Conservation (phyloP, 108 stramenopile genomes). For the Pseudonitzschia multiseries region DNA sequence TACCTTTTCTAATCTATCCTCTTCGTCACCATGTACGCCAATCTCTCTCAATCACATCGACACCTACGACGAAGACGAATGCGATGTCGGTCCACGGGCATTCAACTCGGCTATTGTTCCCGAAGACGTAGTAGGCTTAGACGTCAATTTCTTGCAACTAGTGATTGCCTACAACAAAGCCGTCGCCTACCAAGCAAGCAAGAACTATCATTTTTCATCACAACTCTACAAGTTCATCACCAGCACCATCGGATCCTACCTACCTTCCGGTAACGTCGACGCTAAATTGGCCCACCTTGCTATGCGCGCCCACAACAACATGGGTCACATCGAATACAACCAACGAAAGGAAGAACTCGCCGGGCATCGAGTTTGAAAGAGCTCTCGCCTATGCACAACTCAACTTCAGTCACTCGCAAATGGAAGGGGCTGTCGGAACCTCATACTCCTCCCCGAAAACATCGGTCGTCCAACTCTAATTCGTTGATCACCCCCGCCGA, state of each 20-base stretch:
- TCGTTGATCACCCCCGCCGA: not conserved
- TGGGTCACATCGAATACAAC: constrained; percentile 46
- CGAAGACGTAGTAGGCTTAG: constrained; percentile 1
- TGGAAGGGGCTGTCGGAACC: not conserved
- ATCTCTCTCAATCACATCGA: constrained; percentile 17
- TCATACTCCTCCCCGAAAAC: not conserved
- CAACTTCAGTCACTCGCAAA: not conserved
- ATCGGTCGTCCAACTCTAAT: not conserved
- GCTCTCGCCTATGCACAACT: constrained; percentile 24
- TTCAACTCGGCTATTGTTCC: constrained; percentile 23
- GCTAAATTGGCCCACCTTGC: constrained; percentile 20
- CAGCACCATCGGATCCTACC: constrained; percentile 1
- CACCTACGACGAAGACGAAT: constrained; percentile 50
- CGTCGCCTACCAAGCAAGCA: constrained; percentile 29
- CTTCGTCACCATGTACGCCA: not conserved
- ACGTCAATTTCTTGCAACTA: constrained; percentile 28
- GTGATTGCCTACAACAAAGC: constrained; percentile 45
- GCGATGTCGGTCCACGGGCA: constrained; percentile 45
- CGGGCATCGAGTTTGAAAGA: constrained; percentile 30
- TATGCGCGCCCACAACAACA: constrained; percentile 47
- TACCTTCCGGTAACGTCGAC: constrained; percentile 6
- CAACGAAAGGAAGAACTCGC: constrained; percentile 34
- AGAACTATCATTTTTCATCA: constrained; percentile 20
- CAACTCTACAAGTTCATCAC: constrained; percentile 24
- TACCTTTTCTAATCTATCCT: not conserved